phyloP scores from a whole-genome alignment of 441 rosid genomes.

The Jatropha podagrica region DNA sequence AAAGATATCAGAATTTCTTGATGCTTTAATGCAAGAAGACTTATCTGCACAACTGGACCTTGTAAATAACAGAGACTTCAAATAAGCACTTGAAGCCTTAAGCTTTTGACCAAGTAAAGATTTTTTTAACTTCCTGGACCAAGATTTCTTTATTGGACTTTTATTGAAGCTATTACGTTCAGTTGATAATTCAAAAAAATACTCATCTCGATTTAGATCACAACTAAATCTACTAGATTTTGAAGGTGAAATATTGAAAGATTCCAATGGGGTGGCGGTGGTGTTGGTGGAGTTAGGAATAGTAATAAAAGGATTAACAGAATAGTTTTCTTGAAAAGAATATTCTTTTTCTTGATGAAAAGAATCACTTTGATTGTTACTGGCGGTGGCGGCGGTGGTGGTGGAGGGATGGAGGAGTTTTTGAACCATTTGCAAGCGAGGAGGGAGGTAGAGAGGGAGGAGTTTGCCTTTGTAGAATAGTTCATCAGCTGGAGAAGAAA shows the following conservation, averaged over 20 bases:
- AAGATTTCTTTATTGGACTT: slow-evolving; percentile 37
- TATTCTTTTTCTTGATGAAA: slow-evolving; percentile 11
- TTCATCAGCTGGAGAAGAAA: slow-evolving; percentile 79
- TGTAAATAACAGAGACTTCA: slow-evolving; percentile 51
- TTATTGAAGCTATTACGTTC: slow-evolving; percentile 43
- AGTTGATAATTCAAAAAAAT: slow-evolving; percentile 59
- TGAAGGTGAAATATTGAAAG: slow-evolving; percentile 43
- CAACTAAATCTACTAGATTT: slow-evolving; percentile 59
- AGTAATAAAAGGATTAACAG: slow-evolving; percentile 18
- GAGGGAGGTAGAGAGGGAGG: slow-evolving; percentile 94
- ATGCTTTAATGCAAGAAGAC: slow-evolving; percentile 35
- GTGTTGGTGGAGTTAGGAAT: slow-evolving; percentile 30
- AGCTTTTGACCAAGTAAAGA: slow-evolving; percentile 58
- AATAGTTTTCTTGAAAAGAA: slow-evolving; percentile 26
- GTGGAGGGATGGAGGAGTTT: slow-evolving; percentile 49
- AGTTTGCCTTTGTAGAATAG: slow-evolving; percentile 93
- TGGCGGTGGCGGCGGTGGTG: background rate
- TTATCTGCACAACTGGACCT: slow-evolving; percentile 61
- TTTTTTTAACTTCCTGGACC: slow-evolving; percentile 64
- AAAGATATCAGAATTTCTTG: slow-evolving; percentile 1
- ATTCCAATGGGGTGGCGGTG: slow-evolving; percentile 33
- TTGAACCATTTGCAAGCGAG: slow-evolving; percentile 72
- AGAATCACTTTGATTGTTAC: too few species aligned
- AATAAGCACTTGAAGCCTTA: slow-evolving; percentile 64
- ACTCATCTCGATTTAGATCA: slow-evolving; percentile 55